These are phyloP conservation scores for Jaltomata sinuosa DNA, from an alignment of 257 asterid genomes.

Conservation along the genomic window DNA sequence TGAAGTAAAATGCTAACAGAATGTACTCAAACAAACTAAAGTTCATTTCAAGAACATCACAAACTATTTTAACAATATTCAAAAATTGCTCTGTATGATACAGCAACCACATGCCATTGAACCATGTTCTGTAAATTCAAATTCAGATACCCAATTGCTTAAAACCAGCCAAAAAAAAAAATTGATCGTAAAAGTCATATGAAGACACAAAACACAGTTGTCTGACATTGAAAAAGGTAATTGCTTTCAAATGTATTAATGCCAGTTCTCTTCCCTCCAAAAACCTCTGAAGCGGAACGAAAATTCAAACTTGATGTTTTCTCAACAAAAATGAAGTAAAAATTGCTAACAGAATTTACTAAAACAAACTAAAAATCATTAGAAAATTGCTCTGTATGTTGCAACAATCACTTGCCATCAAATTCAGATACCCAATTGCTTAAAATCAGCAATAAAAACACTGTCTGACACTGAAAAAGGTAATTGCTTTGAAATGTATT, in stretches of 20 bases:
- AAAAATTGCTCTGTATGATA: background rate
- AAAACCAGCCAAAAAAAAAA: background rate
- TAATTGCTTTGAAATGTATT: conserved; percentile 1
- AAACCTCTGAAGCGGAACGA: conserved; percentile 6
- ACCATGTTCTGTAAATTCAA: background rate
- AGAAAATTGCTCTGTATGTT: background rate
- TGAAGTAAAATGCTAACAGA: background rate
- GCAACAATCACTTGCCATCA: background rate
- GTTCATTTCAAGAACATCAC: background rate
- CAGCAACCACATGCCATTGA: background rate
- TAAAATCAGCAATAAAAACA: background rate
- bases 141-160: background rate
- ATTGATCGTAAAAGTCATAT: too few species aligned
- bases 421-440: background rate
- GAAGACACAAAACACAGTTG: too few species aligned
- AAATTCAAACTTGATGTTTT: background rate
- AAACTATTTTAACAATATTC: background rate
- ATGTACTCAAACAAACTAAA: background rate
- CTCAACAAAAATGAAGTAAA: background rate
- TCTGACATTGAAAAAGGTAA: conserved; percentile 2
- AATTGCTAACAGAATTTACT: background rate
- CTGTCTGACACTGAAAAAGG: background rate
- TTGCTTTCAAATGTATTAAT: conserved; percentile 4
- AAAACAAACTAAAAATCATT: background rate
- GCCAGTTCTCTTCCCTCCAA: conserved; percentile 25